These are phyloP conservation scores for Microthlaspi erraticum DNA, from an alignment of 345 rosid species.

Conservation along the genomic window DNA sequence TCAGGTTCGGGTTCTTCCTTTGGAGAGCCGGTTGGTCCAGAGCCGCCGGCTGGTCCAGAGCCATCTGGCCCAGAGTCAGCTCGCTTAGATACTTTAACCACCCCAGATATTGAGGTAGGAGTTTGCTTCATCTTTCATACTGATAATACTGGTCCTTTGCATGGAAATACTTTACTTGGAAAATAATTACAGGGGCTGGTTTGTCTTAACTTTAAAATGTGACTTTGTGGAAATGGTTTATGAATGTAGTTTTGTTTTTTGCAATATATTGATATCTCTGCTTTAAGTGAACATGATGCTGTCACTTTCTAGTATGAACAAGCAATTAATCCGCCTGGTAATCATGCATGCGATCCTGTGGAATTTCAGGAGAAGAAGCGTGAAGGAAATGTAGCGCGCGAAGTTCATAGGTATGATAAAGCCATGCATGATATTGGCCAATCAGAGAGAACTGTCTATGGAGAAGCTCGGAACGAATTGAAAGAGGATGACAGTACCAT, in stretches of 20 bases:
- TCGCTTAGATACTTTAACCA: constrained; percentile 9
- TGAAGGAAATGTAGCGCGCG: constrained; percentile 47
- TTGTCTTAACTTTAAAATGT: constrained; percentile 6
- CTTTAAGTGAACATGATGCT: constrained; percentile 3
- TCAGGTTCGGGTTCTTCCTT: constrained; percentile 49
- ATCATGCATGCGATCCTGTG: constrained; percentile 9
- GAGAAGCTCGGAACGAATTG: constrained; percentile 56
- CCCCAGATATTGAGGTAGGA: constrained; percentile 59
- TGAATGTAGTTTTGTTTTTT: neutral
- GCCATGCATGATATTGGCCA: constrained; percentile 48
- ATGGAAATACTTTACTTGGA: neutral
- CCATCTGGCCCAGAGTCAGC: constrained; percentile 37
- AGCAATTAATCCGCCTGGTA: constrained; percentile 20
- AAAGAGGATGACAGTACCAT: constrained; percentile 68
- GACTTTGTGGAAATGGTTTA: neutral
- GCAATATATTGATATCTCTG: constrained; percentile 11
- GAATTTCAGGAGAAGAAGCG: constrained; percentile 57
- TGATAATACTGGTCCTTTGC: neutral
- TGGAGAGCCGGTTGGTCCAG: constrained; percentile 49
- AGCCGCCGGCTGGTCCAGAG: constrained; percentile 45
- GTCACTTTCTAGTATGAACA: neutral
- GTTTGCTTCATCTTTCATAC: constrained; percentile 26
- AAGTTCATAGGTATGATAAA: constrained; percentile 52
- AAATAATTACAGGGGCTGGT: constrained; percentile 1
- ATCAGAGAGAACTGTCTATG: constrained; percentile 50